Evolutionary conservation across 495 filamentous ascomycete species (phyloP), one percentile per base, ranked within the genome.

Genomic region (Aspergillus avenaceus): DNA sequence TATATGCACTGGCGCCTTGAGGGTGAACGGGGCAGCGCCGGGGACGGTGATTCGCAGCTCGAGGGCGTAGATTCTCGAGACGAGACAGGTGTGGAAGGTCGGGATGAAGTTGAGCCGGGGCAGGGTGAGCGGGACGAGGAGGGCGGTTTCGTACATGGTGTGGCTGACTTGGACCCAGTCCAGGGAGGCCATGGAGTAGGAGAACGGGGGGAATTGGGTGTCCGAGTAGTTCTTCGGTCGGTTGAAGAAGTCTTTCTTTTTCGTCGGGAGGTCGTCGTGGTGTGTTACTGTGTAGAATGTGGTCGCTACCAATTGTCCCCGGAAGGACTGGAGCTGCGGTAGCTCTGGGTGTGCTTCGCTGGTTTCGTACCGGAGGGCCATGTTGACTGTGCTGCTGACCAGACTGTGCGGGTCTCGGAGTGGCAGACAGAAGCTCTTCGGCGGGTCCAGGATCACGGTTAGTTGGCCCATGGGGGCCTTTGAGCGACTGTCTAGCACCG

Each of bases 41-140:
- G 70, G 69, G 14, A 83, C 49, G 2, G 70, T 58, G 36, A 85
- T 61, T 5, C 71, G 65, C 25, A 91, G 62, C 38, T 77, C 75
- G 29, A 90, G 68, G 7, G 73, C 67, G 67, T 91, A 91, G n/a
- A 81, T 66, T 40, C 87, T 77, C 7, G 81, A 83, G 19, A 81
- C 68, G 64, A 88, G 79, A 69, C 87, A 91, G 34, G 78, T 76
- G 65, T 86, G 82, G 66, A 91, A 91, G n/a, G 84, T 85, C 1
- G 87, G 86, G 6, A 77, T 71, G 49, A 78, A 80, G 61, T 79
- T 81, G 13, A 69, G 60, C 5, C 62, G 65, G 0, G 87, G 83
- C 4, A 88, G 61, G 4, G 72, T 69, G 53, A 91, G 67, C 1
- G 87, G 85, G 8, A 90, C 74, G n/a, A 80, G 60, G 21, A 90